Conservation (phyloP, 1,284 basidiomycete species). For the Trichosporon asahii region DNA sequence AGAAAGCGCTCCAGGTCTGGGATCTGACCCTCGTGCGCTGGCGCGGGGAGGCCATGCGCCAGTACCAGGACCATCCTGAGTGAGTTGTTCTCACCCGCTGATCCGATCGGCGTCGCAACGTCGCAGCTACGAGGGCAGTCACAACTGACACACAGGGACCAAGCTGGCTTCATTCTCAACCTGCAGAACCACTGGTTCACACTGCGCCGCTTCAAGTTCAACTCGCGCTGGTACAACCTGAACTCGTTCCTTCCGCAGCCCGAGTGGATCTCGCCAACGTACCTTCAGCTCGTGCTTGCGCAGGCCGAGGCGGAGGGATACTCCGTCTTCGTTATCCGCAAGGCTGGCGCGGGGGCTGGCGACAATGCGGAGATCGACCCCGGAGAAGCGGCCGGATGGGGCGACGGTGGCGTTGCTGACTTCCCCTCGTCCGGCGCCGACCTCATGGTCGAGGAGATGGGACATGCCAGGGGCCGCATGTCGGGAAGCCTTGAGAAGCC, state of each 20-base stretch:
- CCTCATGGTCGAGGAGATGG: constrained; percentile 42
- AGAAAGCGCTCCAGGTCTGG: constrained; percentile 70
- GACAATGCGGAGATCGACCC: constrained; percentile 17
- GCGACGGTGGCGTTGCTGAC: constrained; percentile 41
- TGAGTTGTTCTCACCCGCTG: constrained; percentile 50
- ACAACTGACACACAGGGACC: constrained; percentile 56
- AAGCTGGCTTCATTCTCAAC: constrained; percentile 86
- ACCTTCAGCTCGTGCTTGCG: constrained; percentile 78
- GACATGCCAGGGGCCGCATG: constrained; percentile 37
- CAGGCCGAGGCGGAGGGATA: constrained; percentile 87
- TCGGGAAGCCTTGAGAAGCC: constrained; percentile 13
- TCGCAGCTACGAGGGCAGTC: background rate
- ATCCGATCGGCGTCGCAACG: background rate
- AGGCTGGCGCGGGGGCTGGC: constrained; percentile 28
- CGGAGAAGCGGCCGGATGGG: constrained; percentile 43
- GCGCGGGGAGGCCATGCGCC: constrained; percentile 75
- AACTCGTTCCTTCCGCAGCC: constrained; percentile 72
- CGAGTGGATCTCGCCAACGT: constrained; percentile 77
- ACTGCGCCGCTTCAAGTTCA: constrained; percentile 67
- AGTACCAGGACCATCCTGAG: constrained; percentile 74
- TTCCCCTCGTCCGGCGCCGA: constrained; percentile 48
- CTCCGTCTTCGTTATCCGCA: constrained; percentile 74
- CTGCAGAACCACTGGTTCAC: constrained; percentile 85
- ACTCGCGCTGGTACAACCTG: constrained; percentile 79
- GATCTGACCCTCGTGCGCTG: constrained; percentile 76